Evolutionary conservation across 2,329 filamentous ascomycete genomes (phyloP).

Genomic region (Erysiphe pulchra): DNA sequence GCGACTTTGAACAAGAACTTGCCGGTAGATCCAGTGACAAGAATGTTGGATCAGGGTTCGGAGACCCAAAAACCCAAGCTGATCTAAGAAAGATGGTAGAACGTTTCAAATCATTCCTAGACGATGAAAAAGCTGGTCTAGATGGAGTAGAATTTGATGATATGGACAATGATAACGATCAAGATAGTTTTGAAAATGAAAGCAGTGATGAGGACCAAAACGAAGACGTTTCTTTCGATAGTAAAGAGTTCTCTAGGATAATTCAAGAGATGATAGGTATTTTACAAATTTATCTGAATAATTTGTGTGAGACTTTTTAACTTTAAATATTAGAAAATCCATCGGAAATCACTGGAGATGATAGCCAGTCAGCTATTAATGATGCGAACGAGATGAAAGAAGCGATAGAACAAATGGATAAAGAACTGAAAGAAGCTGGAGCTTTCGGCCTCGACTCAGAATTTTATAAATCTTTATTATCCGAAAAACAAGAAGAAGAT

Average conservation of each 20-base stretch:
- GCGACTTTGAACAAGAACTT: constrained; percentile 68
- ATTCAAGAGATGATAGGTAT: constrained; percentile 83
- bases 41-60: constrained; percentile 22
- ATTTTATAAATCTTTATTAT: constrained; percentile 5
- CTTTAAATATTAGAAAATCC: not conserved
- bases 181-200: constrained; percentile 23
- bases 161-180: constrained; percentile 33
- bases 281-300: constrained; percentile 16
- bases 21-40: constrained; percentile 19
- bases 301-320: not conserved
- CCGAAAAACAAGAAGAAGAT: constrained; percentile 6
- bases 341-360: constrained; percentile 4
- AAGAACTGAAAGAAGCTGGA: constrained; percentile 42
- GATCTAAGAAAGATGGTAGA: constrained; percentile 79
- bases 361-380: constrained; percentile 16
- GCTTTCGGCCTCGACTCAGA: constrained; percentile 29
- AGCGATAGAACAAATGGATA: constrained; percentile 43
- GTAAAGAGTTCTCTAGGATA: constrained; percentile 46
- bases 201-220: constrained; percentile 47
- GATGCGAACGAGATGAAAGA: constrained; percentile 37
- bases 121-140: constrained; percentile 56
- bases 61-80: constrained; percentile 39
- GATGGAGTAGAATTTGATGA: constrained; percentile 54
- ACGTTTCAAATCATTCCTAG: constrained; percentile 76
- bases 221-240: constrained; percentile 49